Conservation (phyloP, 768 basidiomycete genomes). For the Rhizopogon salebrosus region DNA sequence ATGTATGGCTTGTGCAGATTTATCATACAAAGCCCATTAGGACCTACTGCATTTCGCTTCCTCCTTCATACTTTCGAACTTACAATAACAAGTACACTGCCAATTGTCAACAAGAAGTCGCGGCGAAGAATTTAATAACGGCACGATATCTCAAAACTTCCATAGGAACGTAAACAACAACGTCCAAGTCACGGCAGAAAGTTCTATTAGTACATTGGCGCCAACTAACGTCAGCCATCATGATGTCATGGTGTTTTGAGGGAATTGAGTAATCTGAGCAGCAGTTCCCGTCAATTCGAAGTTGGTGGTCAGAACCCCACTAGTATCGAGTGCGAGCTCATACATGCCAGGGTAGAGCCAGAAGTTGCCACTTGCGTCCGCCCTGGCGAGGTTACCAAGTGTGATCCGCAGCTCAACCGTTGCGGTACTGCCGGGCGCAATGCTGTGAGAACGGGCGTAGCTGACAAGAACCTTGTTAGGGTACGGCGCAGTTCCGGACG, state of each 20-base stretch:
- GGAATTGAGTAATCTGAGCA: constrained; percentile 37
- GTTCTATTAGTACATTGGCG: too few relatives aligned
- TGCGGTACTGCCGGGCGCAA: constrained; percentile 23
- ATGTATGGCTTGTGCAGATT: neutral
- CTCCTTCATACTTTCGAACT: too few relatives aligned
- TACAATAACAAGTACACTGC: neutral
- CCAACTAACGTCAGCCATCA: neutral
- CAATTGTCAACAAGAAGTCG: neutral
- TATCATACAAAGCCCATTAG: too few relatives aligned
- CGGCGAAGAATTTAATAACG: neutral
- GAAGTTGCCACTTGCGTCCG: constrained; percentile 39
- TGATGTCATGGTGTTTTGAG: constrained; percentile 20
- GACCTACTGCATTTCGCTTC: too few relatives aligned
- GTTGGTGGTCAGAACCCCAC: constrained; percentile 30
- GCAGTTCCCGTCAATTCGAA: constrained; percentile 41
- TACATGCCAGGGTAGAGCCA: constrained; percentile 44
- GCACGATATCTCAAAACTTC: neutral
- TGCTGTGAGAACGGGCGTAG: constrained; percentile 38
- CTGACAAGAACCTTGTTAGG: constrained; percentile 49
- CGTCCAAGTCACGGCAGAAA: neutral
- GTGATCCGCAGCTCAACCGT: constrained; percentile 37
- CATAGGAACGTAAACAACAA: neutral
- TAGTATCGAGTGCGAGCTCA: constrained; percentile 35
- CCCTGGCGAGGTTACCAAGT: constrained; percentile 44
- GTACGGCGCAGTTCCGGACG: constrained; percentile 43